phyloP scores from a whole-genome alignment of 192 early-diverging fungal species.

The Dissophora ornata region DNA sequence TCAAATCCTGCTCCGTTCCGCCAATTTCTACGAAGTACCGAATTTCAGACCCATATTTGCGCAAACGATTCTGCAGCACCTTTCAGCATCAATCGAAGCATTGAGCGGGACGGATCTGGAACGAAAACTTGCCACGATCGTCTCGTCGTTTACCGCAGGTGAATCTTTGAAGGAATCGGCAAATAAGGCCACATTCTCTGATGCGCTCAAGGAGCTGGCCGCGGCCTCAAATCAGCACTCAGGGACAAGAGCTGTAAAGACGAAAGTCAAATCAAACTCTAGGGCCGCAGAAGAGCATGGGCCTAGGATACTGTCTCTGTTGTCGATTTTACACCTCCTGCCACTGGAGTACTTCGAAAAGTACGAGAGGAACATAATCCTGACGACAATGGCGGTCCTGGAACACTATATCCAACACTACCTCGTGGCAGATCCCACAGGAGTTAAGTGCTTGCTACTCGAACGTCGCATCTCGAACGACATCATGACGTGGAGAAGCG shows the following conservation, averaged over 20 bases:
- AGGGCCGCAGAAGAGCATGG: not conserved
- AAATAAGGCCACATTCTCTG: constrained; percentile 13
- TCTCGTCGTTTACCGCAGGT: constrained; percentile 20
- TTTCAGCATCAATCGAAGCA: constrained; percentile 13
- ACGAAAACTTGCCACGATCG: constrained; percentile 13
- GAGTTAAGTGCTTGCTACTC: constrained; percentile 36
- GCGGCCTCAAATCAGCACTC: constrained; percentile 7
- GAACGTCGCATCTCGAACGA: constrained; percentile 52
- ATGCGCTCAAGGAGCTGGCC: constrained; percentile 29
- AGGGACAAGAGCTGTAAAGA: not conserved
- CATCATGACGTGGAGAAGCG: constrained; percentile 45
- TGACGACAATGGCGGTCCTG: constrained; percentile 45
- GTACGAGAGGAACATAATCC: constrained; percentile 51
- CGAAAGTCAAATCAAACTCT: constrained; percentile 2
- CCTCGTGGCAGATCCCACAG: constrained; percentile 9
- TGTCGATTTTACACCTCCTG: constrained; percentile 58
- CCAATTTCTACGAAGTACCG: constrained; percentile 60
- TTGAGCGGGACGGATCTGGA: constrained; percentile 26
- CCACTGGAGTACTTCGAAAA: constrained; percentile 64
- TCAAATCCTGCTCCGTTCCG: constrained; percentile 52
- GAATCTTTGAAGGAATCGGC: not conserved
- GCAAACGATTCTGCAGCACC: constrained; percentile 24
- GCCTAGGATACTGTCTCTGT: constrained; percentile 14
- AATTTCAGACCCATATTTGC: constrained; percentile 56
- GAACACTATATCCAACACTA: constrained; percentile 29